Percentiles rank a stretch among this genome's conserved stretches.
Evolutionary conservation across 2,329 filamentous ascomycete species (phyloP).

Genomic region (Fusarium pseudograminearum): DNA sequence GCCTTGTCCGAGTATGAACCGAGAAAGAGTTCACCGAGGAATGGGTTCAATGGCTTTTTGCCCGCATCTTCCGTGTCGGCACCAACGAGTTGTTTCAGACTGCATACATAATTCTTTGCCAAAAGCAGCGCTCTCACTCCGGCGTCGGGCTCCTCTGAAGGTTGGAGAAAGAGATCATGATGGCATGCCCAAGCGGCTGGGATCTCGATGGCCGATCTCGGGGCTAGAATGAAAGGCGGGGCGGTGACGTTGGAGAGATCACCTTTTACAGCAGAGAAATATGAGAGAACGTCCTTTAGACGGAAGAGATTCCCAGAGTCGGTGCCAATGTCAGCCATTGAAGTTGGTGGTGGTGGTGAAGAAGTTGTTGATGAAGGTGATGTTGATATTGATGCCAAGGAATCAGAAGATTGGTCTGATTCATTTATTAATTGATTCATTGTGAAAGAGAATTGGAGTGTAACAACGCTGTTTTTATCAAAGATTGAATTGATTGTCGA

Average conservation of each 20-base stretch:
- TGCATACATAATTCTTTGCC: slow-evolving; percentile 23
- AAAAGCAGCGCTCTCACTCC: slow-evolving; percentile 15
- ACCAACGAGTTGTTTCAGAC: slow-evolving; percentile 18
- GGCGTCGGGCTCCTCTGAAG: slow-evolving; percentile 20
- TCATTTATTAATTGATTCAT: slow-evolving; percentile 3
- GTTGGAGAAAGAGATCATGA: slow-evolving; percentile 29
- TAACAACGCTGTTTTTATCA: not conserved
- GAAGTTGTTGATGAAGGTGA: not conserved
- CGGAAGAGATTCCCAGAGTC: slow-evolving; percentile 20
- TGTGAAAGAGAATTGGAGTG: not conserved
- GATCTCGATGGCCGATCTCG: slow-evolving; percentile 63
- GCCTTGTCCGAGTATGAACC: slow-evolving; percentile 52
- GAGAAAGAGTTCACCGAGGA: slow-evolving; percentile 64
- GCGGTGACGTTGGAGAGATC: slow-evolving; percentile 66
- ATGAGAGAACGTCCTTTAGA: slow-evolving; percentile 20
- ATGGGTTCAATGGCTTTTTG: slow-evolving; percentile 66
- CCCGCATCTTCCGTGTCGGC: slow-evolving; percentile 12
- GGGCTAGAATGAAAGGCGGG: slow-evolving; percentile 62
- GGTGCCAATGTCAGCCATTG: slow-evolving; percentile 23
- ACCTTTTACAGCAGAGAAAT: slow-evolving; percentile 54
- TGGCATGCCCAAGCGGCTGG: slow-evolving; percentile 60
- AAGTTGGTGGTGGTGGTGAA: not conserved
- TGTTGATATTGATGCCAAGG: slow-evolving; percentile 11
- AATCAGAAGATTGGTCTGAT: not conserved
- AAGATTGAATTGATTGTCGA: not conserved